A percentile compares a stretch with the other conserved stretches of the same genome.
Evolutionary conservation across 2,329 filamentous ascomycete species (phyloP).

Genomic region (Trichoderma semiorbis): DNA sequence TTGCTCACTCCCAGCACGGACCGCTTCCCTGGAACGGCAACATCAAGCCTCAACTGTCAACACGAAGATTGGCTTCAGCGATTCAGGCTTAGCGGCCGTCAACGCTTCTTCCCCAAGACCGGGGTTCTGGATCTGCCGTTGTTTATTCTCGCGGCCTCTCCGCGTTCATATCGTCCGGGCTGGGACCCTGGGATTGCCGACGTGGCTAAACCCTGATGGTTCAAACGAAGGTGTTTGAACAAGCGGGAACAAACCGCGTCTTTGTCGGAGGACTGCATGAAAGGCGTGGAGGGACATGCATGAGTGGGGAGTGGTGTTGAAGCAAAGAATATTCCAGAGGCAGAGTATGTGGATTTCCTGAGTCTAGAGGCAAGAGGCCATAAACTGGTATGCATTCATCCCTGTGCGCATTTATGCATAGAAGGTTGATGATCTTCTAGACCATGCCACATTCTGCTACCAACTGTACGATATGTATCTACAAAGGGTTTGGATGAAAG

Average conservation of each 20-base stretch:
- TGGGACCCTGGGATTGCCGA: background rate
- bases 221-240: slow-evolving; percentile 2
- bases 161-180: background rate
- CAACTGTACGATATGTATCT: background rate
- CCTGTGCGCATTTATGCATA: background rate
- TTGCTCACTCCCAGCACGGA: background rate
- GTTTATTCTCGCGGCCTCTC: background rate
- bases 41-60: background rate
- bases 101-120: background rate
- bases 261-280: background rate
- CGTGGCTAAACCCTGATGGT: background rate
- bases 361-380: background rate
- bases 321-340: background rate
- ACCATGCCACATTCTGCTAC: background rate
- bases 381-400: background rate
- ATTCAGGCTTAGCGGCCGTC: background rate
- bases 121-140: background rate
- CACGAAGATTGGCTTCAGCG: background rate
- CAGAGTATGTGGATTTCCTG: background rate
- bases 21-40: background rate
- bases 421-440: background rate
- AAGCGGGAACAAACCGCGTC: background rate
- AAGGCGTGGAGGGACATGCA: background rate
- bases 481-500: background rate
- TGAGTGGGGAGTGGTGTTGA: background rate